Evolutionary conservation across 192 early-diverging fungal species (phyloP), one percentile per base, ranked within the genome.

Genomic region (Coemansia sp.): DNA sequence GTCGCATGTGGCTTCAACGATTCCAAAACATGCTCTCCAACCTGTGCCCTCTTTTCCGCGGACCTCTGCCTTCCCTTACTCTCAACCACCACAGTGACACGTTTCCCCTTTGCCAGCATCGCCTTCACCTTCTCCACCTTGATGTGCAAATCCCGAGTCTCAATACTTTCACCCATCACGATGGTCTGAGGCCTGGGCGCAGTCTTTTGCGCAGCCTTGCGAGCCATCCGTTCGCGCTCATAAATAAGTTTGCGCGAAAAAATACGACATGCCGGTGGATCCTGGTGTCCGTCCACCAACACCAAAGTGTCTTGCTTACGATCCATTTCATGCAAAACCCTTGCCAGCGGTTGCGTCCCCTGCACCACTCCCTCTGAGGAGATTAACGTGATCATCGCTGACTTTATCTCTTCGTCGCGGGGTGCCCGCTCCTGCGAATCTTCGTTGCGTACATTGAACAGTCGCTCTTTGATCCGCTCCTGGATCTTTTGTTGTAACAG

Each of bases 211-310:
- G 38, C 41, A 2, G 27, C 14, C 15, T 71, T 70, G 40, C 41
- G 55, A 15, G 68, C 57, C 40, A 56, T 41, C 36, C 65, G 52
- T 58, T 71, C 74, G 17, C 58, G 56, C 43, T 77, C 74, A 42
- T 77, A 71, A 26, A 77, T 38, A 0, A 71, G 34, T 46, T 71
- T 71, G 53, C 68, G 68, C 36, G 57, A 67, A 27, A 62, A 77
- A 21, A 77, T 10, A 8, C 68, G 68, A 42, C 74, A 77, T n/a
- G 59, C 57, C 11, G 74, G 74, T 32, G 65, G 67, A 7, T 54
- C 12, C 32, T 35, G 33, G 8, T 39, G 22, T 4, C 57, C n/a
- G 17, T 77, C 65, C 9, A 71, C 74, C 37, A 71, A 26, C 14
- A 71, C 56, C 27, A 77, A 33, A 1, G 68, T 71, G 29, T 59